These are phyloP conservation scores for Colletotrichum echinochloae DNA, from an alignment of 2,329 filamentous ascomycete species.

Conservation along the genomic window DNA sequence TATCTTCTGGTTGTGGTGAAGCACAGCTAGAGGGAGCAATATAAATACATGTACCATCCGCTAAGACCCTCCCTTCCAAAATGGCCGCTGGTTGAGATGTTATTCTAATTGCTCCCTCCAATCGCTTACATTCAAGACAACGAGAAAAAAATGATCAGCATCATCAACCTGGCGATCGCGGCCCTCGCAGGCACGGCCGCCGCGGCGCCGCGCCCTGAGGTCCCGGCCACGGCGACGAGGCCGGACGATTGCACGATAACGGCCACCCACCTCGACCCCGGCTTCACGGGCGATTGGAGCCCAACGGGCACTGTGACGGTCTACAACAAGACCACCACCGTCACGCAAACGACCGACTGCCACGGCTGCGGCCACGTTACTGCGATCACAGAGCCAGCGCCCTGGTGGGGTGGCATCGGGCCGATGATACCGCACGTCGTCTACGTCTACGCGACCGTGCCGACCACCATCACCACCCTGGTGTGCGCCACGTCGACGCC, in stretches of 20 bases:
- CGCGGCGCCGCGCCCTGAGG: neutral
- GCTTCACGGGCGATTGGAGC: constrained; percentile 28
- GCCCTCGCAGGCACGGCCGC: neutral
- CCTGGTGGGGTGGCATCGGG: constrained; percentile 22
- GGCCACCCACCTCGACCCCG: neutral
- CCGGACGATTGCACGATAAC: constrained; percentile 19
- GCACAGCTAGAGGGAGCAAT: neutral
- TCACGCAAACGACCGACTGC: constrained; percentile 13
- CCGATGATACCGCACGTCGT: constrained; percentile 13
- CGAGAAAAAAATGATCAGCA: neutral
- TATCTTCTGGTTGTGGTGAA: neutral
- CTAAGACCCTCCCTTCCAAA: neutral
- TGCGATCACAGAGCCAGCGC: neutral
- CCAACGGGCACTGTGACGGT: constrained; percentile 9
- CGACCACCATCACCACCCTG: constrained; percentile 1
- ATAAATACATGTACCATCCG: constrained; percentile 4
- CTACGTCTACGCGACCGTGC: constrained; percentile 7
- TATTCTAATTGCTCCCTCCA: neutral
- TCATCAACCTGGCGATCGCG: neutral
- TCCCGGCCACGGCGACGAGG: neutral
- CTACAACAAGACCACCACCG: constrained; percentile 19
- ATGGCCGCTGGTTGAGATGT: no score
- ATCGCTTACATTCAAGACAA: neutral
- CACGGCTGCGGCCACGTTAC: constrained; percentile 25
- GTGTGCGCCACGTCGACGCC: constrained; percentile 21